Conservation (phyloP, 2,329 filamentous ascomycete species). For the Fusarium citri region DNA sequence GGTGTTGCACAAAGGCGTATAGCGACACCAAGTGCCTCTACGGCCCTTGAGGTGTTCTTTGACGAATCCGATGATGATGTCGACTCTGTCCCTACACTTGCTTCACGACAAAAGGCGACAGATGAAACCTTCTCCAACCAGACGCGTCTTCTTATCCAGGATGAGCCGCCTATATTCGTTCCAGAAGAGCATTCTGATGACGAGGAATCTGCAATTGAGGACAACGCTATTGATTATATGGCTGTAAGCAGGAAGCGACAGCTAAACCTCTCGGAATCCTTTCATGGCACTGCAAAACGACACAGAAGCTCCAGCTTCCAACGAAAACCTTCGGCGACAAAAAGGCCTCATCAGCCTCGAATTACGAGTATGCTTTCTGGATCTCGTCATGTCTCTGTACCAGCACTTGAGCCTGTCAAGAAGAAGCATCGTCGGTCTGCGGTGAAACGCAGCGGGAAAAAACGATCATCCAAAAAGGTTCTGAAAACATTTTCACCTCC, state of each 20-base stretch:
- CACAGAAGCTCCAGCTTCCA: constrained; percentile 32
- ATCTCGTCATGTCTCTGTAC: constrained; percentile 7
- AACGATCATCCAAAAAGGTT: constrained; percentile 2
- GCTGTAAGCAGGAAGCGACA: constrained; percentile 57
- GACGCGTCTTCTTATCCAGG: constrained; percentile 40
- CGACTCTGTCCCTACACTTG: constrained; percentile 14
- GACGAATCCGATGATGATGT: constrained; percentile 61
- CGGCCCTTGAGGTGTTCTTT: constrained; percentile 54
- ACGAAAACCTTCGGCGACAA: constrained; percentile 37
- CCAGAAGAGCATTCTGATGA: constrained; percentile 42
- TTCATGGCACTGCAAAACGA: constrained; percentile 45
- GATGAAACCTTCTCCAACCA: constrained; percentile 46
- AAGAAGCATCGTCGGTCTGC: constrained; percentile 34
- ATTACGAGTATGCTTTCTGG: constrained; percentile 49
- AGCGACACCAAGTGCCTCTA: constrained; percentile 43
- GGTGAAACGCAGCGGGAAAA: constrained; percentile 11
- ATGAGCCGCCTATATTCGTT: constrained; percentile 4
- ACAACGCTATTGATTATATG: constrained; percentile 66
- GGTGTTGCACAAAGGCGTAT: constrained; percentile 63
- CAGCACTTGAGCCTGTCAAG: constrained; percentile 25
- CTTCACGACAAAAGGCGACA: constrained; percentile 33
- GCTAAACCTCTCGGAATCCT: constrained; percentile 44
- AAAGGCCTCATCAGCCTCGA: constrained; percentile 46
- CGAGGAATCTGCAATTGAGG: constrained; percentile 59
- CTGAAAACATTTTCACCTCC: constrained; percentile 51